phyloP scores from a whole-genome alignment of 2,329 filamentous ascomycete genomes.

The Aspergillus unguis region DNA sequence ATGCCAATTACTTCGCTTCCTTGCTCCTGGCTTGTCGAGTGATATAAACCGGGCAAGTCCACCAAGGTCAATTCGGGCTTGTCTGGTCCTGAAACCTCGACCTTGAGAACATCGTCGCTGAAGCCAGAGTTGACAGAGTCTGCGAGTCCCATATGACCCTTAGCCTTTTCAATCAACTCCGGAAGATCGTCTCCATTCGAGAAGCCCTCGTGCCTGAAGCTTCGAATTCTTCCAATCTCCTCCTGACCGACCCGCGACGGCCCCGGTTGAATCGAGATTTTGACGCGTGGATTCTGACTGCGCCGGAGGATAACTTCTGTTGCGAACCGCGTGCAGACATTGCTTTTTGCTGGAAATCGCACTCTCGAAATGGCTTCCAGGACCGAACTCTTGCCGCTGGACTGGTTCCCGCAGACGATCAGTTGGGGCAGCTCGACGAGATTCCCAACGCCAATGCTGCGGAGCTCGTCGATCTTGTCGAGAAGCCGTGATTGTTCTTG shows the following conservation, averaged over 20 bases:
- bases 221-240: constrained; percentile 2
- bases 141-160: constrained; percentile 49
- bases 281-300: constrained; percentile 33
- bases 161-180: constrained; percentile 52
- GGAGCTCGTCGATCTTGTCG: constrained; percentile 53
- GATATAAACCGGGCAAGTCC: constrained; percentile 59
- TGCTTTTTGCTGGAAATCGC: constrained; percentile 56
- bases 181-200: constrained; percentile 34
- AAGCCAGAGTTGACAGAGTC: constrained; percentile 19
- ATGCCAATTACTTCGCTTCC: constrained; percentile 51
- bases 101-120: constrained; percentile 52
- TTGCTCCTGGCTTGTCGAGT: constrained; percentile 53
- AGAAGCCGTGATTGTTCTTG: constrained; percentile 46
- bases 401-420: constrained; percentile 60
- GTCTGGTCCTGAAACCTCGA: constrained; percentile 59
- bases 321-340: constrained; percentile 59
- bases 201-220: constrained; percentile 14
- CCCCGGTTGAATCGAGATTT: constrained; percentile 44
- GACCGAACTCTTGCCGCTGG: constrained; percentile 62
- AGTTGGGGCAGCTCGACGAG: constrained; percentile 53
- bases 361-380: constrained; percentile 63
- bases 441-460: constrained; percentile 47
- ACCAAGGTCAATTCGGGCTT: constrained; percentile 61
- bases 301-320: constrained; percentile 58
- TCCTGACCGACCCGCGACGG: constrained; percentile 16